These are phyloP conservation scores for Coemansia sp. DNA, from an alignment of 192 early-diverging fungal genomes.

Conservation along the genomic window DNA sequence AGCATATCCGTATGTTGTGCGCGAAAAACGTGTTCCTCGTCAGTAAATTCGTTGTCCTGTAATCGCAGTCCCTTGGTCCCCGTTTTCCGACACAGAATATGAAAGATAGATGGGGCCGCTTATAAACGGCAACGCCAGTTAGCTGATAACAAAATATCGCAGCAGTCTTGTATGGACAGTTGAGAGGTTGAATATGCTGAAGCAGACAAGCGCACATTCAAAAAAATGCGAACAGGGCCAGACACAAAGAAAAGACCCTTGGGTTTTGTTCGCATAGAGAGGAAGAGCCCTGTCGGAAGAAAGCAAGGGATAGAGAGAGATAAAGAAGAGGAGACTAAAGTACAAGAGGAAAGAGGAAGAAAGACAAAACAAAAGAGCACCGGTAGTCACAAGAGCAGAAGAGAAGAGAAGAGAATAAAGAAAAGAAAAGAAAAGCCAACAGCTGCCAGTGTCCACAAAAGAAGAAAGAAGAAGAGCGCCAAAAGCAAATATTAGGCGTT, in stretches of 20 bases:
- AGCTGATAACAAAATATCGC: background rate
- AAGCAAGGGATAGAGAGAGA: background rate
- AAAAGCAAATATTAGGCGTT: conserved; percentile 45
- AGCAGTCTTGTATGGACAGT: background rate
- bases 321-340: background rate
- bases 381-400: conserved; percentile 6
- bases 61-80: background rate
- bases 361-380: background rate
- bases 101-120: background rate
- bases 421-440: background rate
- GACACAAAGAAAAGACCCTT: conserved; percentile 3
- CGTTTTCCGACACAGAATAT: background rate
- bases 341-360: background rate
- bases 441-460: conserved; percentile 7
- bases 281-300: background rate
- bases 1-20: background rate
- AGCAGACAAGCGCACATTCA: conserved; percentile 3
- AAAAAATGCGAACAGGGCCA: conserved; percentile 4
- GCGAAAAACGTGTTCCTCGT: background rate
- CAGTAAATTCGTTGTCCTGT: background rate
- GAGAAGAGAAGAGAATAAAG: conserved; percentile 7
- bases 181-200: background rate
- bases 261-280: background rate
- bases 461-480: conserved; percentile 14
- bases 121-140: background rate